Conservation (phyloP, 306 rosid species). For the Cucurbita moschata region DNA sequence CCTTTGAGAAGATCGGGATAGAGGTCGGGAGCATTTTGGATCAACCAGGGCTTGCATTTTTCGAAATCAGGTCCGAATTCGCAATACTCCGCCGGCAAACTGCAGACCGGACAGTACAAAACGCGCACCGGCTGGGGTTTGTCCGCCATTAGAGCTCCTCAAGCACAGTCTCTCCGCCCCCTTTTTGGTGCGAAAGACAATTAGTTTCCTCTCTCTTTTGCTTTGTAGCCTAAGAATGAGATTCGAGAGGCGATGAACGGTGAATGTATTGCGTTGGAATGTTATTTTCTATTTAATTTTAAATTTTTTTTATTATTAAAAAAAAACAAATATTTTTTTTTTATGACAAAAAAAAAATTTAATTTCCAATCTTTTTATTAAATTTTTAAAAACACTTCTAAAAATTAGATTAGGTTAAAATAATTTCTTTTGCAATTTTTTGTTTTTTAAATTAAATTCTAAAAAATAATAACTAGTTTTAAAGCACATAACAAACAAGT, state of each 20-base stretch:
- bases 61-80: conserved; percentile 96
- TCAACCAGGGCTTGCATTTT: conserved; percentile 98
- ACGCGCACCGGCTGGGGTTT: conserved; percentile 83
- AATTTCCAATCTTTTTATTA: too few species aligned
- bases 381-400: too few species aligned
- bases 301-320: too few species aligned
- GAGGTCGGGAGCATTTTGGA: conserved; percentile 67
- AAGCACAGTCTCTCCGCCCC: conserved; percentile 5
- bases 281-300: not conserved
- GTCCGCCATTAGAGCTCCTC: conserved; percentile 53
- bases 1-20: conserved; percentile 84
- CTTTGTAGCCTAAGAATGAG: not conserved
- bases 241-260: not conserved
- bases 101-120: conserved; percentile 55
- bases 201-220: not conserved
- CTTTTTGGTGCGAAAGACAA: not conserved
- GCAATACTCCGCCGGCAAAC: conserved; percentile 78
- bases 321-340: too few species aligned
- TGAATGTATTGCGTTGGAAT: not conserved
- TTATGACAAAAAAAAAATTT: too few species aligned
- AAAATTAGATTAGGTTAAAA: too few species aligned
- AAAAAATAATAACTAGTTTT: too few species aligned
- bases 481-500: too few species aligned
- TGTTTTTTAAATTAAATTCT: too few species aligned
- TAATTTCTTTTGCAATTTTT: too few species aligned